These are phyloP conservation scores for Ascobolus immersus DNA, from an alignment of 495 filamentous ascomycete species.

Conservation along the genomic window DNA sequence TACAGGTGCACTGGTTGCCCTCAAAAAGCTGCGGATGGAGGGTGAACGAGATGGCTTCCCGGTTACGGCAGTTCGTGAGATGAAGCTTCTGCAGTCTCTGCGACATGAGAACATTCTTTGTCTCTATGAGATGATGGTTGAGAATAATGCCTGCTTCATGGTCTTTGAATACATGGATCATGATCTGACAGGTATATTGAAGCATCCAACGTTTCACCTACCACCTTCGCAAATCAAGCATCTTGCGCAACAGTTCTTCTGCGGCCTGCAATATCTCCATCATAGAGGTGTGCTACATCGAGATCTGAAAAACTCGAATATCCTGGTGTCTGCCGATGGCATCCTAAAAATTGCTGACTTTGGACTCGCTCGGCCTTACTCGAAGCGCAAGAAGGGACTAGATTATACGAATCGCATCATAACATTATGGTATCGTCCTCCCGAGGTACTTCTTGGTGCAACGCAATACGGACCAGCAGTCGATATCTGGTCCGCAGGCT, in stretches of 20 bases:
- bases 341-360: constrained; percentile 89
- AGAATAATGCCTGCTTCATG: constrained; percentile 97
- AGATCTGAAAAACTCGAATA: constrained; percentile 88
- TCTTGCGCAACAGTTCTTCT: constrained; percentile 77
- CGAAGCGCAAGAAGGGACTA: constrained; percentile 56
- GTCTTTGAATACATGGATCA: constrained; percentile 98
- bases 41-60: constrained; percentile 93
- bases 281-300: constrained; percentile 80
- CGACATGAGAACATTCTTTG: constrained; percentile 76
- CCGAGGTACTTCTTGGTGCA: constrained; percentile 79
- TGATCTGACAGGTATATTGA: constrained; percentile 59
- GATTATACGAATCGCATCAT: constrained; percentile 98
- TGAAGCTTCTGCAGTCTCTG: constrained; percentile 87
- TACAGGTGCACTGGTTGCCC: constrained; percentile 64
- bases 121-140: constrained; percentile 87
- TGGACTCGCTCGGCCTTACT: constrained; percentile 88
- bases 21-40: constrained; percentile 91
- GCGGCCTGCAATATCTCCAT: constrained; percentile 84
- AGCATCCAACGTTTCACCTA: constrained; percentile 79
- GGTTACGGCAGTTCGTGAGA: constrained; percentile 86
- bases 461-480: constrained; percentile 86
- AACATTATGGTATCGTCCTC: constrained; percentile 89
- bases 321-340: constrained; percentile 69
- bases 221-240: constrained; percentile 78
- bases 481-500: constrained; percentile 94